Conservation (phyloP, 345 rosid species). For the Sisymbrium irio region DNA sequence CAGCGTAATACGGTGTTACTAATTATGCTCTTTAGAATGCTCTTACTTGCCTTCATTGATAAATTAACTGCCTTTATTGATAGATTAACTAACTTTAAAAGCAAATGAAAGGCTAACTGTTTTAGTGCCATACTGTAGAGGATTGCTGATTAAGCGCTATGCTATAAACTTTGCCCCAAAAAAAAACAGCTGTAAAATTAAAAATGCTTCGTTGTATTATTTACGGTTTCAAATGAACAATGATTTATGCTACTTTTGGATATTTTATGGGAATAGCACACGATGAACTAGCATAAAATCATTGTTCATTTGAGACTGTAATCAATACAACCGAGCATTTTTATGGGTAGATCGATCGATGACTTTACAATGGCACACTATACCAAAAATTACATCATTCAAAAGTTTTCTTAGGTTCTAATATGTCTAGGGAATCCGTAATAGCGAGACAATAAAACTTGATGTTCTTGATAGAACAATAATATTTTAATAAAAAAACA, state of each 20-base stretch:
- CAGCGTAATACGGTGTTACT: not conserved
- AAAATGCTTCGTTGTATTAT: too few species aligned
- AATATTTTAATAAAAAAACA: not conserved
- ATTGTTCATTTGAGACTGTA: not conserved
- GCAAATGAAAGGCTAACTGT: not conserved
- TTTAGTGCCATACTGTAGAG: not conserved
- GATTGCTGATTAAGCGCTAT: not conserved
- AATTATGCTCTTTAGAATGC: not conserved
- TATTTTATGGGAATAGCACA: too few species aligned
- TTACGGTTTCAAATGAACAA: too few species aligned
- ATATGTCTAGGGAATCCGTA: too few species aligned
- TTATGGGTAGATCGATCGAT: not conserved
- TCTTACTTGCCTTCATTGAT: not conserved
- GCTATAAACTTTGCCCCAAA: not conserved
- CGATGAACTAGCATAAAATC: not conserved
- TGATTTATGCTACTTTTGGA: too few species aligned
- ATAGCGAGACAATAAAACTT: not conserved
- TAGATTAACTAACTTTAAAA: not conserved
- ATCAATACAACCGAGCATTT: not conserved
- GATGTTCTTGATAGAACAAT: not conserved
- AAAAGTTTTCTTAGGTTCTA: not conserved
- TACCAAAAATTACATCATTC: not conserved
- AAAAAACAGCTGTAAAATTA: not conserved
- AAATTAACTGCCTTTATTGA: not conserved
- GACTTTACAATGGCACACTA: not conserved